Percentiles rank a stretch among this genome's conserved stretches.
Conservation (phyloP, 106 monocot genomes). For the Ottelia alismoides region DNA sequence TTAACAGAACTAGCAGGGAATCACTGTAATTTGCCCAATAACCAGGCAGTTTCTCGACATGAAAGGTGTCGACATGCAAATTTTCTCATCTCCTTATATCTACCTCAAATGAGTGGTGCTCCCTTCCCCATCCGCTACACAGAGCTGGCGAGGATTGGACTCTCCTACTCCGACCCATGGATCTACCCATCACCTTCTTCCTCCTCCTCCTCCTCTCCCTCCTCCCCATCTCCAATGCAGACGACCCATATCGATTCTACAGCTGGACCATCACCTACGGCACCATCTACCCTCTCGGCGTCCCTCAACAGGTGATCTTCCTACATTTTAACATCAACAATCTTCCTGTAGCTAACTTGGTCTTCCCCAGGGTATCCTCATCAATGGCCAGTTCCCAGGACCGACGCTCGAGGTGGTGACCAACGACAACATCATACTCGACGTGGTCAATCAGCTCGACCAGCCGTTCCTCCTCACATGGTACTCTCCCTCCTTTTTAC, state of each 20-base stretch:
- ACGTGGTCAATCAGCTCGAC: conserved; percentile 78
- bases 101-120: too few relatives aligned
- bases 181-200: not conserved
- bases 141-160: too few relatives aligned
- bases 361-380: conserved; percentile 48
- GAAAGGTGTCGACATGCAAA: too few relatives aligned
- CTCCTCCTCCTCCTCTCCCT: not conserved
- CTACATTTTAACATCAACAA: too few relatives aligned
- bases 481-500: too few relatives aligned
- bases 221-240: conserved; percentile 7
- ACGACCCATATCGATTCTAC: conserved; percentile 43
- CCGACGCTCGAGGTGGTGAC: conserved; percentile 76
- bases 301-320: conserved; percentile 45
- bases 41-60: too few relatives aligned
- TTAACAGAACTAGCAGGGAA: too few relatives aligned
- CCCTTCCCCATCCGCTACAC: too few relatives aligned
- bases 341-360: too few relatives aligned
- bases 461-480: conserved; percentile 77
- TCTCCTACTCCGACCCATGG: too few relatives aligned
- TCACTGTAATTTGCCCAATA: too few relatives aligned
- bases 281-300: conserved; percentile 31
- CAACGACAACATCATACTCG: conserved; percentile 76
- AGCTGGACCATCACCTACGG: conserved; percentile 51
- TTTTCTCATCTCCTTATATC: too few relatives aligned
- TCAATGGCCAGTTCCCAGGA: conserved; percentile 81